A percentile compares a stretch with the other conserved stretches of the same genome.
Evolutionary conservation across 176 grass and related monocot species (phyloP).

Genomic region (Ensete glaucum): DNA sequence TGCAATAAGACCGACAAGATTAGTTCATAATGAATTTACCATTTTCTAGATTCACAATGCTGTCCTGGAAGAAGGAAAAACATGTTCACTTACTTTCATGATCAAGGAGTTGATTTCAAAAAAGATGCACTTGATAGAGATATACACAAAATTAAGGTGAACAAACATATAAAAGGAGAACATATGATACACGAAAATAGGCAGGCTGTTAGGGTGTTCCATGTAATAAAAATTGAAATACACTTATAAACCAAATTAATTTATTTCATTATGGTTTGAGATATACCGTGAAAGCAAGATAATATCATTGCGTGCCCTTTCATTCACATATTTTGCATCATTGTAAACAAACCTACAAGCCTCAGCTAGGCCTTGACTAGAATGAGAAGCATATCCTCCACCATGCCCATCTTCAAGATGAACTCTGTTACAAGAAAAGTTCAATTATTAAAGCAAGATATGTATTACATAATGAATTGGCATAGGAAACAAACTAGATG

Average conservation of each 20-base stretch:
- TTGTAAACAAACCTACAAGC: slow-evolving; percentile 86
- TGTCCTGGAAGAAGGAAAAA: background rate
- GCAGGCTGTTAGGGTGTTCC: background rate
- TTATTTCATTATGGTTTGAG: background rate
- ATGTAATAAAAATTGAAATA: background rate
- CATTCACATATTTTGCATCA: slow-evolving; percentile 97
- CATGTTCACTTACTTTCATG: background rate
- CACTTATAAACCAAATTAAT: background rate
- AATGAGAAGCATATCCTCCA: slow-evolving; percentile 27
- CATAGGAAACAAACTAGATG: slow-evolving; percentile 5
- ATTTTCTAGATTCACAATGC: no score
- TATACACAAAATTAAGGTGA: background rate
- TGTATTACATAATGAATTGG: background rate
- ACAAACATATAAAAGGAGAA: background rate
- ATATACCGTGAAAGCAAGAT: slow-evolving; percentile 83
- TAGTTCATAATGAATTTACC: background rate
- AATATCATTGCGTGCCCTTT: slow-evolving; percentile 87
- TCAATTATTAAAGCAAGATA: slow-evolving; percentile 1
- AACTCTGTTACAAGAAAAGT: slow-evolving; percentile 21
- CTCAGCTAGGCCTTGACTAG: slow-evolving; percentile 56
- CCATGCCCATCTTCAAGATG: slow-evolving; percentile 21
- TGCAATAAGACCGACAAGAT: background rate
- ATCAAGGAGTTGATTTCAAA: background rate
- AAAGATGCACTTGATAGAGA: background rate
- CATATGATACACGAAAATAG: background rate